A percentile compares a stretch with the other conserved stretches of the same genome.
Conservation (phyloP, 2,329 filamentous ascomycete genomes). For the Microdochium trichocladiopsis region DNA sequence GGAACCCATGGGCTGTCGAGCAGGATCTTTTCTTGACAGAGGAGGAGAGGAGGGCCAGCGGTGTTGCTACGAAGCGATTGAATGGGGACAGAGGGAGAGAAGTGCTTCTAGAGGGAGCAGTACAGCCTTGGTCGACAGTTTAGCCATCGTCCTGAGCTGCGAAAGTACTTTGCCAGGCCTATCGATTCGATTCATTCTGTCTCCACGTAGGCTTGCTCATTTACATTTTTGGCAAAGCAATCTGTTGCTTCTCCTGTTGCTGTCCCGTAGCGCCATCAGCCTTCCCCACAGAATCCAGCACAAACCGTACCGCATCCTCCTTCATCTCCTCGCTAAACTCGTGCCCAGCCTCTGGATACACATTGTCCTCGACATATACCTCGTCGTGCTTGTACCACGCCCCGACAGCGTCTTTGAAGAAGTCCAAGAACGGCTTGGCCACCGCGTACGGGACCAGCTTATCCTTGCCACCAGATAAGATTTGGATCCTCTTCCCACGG, state of each 20-base stretch:
- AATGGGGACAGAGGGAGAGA: constrained; percentile 25
- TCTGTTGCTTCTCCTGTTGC: background rate
- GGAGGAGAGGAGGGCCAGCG: constrained; percentile 24
- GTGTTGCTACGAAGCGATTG: constrained; percentile 22
- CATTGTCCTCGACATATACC: constrained; percentile 53
- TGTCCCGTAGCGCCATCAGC: constrained; percentile 15
- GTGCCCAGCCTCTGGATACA: constrained; percentile 65
- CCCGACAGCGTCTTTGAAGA: constrained; percentile 48
- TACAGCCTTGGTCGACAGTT: constrained; percentile 30
- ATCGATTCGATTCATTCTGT: no score
- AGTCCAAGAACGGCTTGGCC: constrained; percentile 51
- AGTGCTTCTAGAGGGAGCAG: constrained; percentile 27
- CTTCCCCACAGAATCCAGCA: constrained; percentile 39
- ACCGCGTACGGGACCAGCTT: constrained; percentile 64
- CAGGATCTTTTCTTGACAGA: constrained; percentile 36
- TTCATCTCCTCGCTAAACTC: constrained; percentile 63
- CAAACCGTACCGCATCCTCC: constrained; percentile 55
- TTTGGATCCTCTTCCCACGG: constrained; percentile 55
- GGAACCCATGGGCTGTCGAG: constrained; percentile 40
- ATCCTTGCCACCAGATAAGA: constrained; percentile 60
- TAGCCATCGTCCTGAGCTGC: no score
- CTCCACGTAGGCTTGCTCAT: no score
- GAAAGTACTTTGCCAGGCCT: no score
- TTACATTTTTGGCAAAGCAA: background rate
- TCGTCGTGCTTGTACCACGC: constrained; percentile 47